Conservation (phyloP, 2,329 filamentous ascomycete genomes). For the Botrytis porri region DNA sequence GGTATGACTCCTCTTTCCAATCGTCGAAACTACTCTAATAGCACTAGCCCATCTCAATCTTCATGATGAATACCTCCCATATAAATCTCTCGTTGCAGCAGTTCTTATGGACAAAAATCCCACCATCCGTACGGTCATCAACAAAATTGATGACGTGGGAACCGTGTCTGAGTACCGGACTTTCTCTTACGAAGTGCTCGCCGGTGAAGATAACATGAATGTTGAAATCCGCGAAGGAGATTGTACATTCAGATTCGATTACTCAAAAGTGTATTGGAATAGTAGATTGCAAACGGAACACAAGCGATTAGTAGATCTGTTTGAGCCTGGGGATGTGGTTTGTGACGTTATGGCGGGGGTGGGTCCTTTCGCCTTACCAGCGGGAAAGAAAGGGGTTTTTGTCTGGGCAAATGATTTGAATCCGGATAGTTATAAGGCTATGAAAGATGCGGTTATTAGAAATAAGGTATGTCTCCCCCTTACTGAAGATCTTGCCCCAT, state of each 20-base stretch:
- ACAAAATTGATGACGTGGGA: slow-evolving; percentile 89
- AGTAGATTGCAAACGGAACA: slow-evolving; percentile 88
- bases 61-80: slow-evolving; percentile 75
- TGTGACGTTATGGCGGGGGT: slow-evolving; percentile 98
- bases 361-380: slow-evolving; percentile 89
- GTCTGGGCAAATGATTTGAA: slow-evolving; percentile 98
- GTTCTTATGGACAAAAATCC: slow-evolving; percentile 89
- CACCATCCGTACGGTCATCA: slow-evolving; percentile 82
- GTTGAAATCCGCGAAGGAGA: slow-evolving; percentile 79
- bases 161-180: slow-evolving; percentile 83
- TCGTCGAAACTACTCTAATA: neutral
- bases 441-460: slow-evolving; percentile 64
- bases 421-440: slow-evolving; percentile 74
- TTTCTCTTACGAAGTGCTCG: slow-evolving; percentile 87
- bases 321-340: slow-evolving; percentile 81
- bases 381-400: slow-evolving; percentile 84
- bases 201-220: slow-evolving; percentile 76
- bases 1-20: slow-evolving; percentile 46
- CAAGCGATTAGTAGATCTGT: slow-evolving; percentile 70
- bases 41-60: slow-evolving; percentile 81
- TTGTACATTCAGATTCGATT: slow-evolving; percentile 91
- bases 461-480: slow-evolving; percentile 66
- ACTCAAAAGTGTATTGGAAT: slow-evolving; percentile 98
- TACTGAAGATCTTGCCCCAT: neutral
- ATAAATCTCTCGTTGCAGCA: slow-evolving; percentile 81